Conservation (phyloP, 352 stramenopile species). For the Pythium biforme region DNA sequence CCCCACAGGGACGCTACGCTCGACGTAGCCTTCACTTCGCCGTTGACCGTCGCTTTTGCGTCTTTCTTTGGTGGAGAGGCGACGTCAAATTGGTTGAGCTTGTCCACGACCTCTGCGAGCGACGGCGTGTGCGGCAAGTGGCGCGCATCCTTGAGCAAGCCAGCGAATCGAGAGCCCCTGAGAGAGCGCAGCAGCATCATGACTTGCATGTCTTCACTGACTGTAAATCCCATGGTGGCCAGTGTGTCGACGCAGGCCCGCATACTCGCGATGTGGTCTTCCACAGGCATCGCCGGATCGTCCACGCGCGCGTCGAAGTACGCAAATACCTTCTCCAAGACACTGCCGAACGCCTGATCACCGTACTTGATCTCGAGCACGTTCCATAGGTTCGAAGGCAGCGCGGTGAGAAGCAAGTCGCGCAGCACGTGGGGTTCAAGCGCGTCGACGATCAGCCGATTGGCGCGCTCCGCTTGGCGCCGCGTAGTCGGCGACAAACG, state of each 20-base stretch:
- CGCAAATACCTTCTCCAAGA: constrained; percentile 29
- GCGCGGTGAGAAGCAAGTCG: constrained; percentile 20
- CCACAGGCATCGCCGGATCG: constrained; percentile 3
- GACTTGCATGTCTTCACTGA: constrained; percentile 20
- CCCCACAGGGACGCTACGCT: neutral
- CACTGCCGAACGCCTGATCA: constrained; percentile 13
- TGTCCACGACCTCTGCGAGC: constrained; percentile 7
- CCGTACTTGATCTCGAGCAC: constrained; percentile 18
- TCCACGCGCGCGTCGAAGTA: constrained; percentile 16
- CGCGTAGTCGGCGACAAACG: neutral
- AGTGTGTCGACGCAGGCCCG: constrained; percentile 5
- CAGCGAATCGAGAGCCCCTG: constrained; percentile 10
- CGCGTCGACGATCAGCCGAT: constrained; percentile 18
- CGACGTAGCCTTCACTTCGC: neutral
- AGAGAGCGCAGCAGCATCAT: constrained; percentile 21
- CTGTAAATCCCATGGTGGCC: constrained; percentile 17
- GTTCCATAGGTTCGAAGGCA: constrained; percentile 22
- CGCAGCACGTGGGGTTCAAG: constrained; percentile 26
- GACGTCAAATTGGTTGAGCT: neutral
- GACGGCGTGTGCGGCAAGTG: neutral
- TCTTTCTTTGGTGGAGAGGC: neutral
- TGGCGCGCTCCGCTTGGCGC: constrained; percentile 3
- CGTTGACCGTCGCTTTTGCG: neutral
- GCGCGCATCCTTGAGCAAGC: neutral
- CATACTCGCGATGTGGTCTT: constrained; percentile 13